Evolutionary conservation across 2,329 filamentous ascomycete species (phyloP), one percentile per base, ranked within the genome.

Genomic region (Colletotrichum echinochloae): DNA sequence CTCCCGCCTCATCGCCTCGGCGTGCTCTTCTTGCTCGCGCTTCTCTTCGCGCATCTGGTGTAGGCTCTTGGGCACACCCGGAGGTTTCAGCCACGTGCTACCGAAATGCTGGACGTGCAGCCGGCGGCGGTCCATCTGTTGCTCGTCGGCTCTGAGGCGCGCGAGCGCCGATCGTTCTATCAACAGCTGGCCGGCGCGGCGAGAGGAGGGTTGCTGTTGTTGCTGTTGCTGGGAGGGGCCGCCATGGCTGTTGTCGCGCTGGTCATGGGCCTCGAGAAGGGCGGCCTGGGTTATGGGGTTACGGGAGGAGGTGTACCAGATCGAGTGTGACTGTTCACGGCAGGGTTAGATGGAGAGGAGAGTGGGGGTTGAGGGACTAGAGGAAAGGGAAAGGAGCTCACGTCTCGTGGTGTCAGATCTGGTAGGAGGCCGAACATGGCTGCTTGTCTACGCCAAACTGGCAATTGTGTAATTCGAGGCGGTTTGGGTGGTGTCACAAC

Each of bases 1-100:
- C 78, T 95, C 92, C 37, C 92, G 86, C 28, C 92, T 85, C 79
- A 94, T 83, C 2, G 92, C 88, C 77, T 93, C 90, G 72, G 93
- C 89, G 71, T 95, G 93, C 80, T 99, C 96, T 78, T 95, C 92
- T 65, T 93, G 88, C 83, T 99, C 96, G 14, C 92, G 89, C 74
- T 91, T 90, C 83, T 99, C 96, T 81, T 99, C 96, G 51, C 92
- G 91, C 82, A 94, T 89, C 73, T 97, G 94, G 78, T 97, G 91
- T 70, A 97, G 89, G 1, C 95, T 97, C 85, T 98, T 99, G 67
- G 90, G 80, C 65, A 97, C 87, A 9, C 95, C 96, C 0, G 94
- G 94, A 0, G 96, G 96, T 69, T 92, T 93, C 66, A 99, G 91
- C 96, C 96, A 99, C 54, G 88, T 89, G 74, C 91, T 92, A 71